These are phyloP conservation scores for Trichoderma gracile DNA, from an alignment of 2,329 filamentous ascomycete species.

Conservation along the genomic window DNA sequence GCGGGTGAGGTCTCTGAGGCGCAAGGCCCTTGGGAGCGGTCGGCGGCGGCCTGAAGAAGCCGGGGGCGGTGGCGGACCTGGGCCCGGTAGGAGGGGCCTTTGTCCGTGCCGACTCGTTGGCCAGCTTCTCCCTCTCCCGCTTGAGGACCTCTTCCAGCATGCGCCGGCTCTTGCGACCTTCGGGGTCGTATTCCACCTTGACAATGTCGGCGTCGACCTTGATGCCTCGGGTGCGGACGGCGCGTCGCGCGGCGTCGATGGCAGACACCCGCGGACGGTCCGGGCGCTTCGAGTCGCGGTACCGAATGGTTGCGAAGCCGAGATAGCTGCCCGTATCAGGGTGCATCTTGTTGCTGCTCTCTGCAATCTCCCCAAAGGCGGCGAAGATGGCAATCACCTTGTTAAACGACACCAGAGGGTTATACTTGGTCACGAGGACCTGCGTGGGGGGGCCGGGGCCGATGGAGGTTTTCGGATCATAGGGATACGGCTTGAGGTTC, in stretches of 20 bases:
- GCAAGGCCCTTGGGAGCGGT: slow-evolving; percentile 86
- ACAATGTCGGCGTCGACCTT: slow-evolving; percentile 77
- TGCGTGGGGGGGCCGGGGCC: slow-evolving; percentile 88
- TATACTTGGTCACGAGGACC: slow-evolving; percentile 93
- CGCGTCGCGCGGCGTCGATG: slow-evolving; percentile 76
- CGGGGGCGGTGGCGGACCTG: slow-evolving; percentile 35
- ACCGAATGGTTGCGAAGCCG: slow-evolving; percentile 89
- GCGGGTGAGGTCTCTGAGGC: slow-evolving; percentile 46
- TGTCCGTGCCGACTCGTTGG: slow-evolving; percentile 37
- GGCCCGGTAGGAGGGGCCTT: slow-evolving; percentile 44
- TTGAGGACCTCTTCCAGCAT: slow-evolving; percentile 75
- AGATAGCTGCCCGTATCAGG: slow-evolving; percentile 92
- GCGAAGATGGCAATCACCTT: slow-evolving; percentile 76
- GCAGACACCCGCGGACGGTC: slow-evolving; percentile 58
- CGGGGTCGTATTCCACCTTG: slow-evolving; percentile 83
- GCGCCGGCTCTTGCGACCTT: slow-evolving; percentile 77
- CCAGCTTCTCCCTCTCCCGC: slow-evolving; percentile 64
- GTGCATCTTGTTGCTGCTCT: slow-evolving; percentile 92
- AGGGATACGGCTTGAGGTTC: slow-evolving; percentile 76
- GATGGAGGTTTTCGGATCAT: slow-evolving; percentile 79
- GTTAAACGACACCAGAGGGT: slow-evolving; percentile 79
- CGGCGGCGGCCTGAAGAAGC: slow-evolving; percentile 61
- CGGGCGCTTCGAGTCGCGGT: slow-evolving; percentile 66
- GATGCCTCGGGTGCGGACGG: slow-evolving; percentile 73
- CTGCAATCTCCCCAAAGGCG: slow-evolving; percentile 81